Conservation (phyloP, 2,329 filamentous ascomycete genomes). For the Trichophaea hybrida region DNA sequence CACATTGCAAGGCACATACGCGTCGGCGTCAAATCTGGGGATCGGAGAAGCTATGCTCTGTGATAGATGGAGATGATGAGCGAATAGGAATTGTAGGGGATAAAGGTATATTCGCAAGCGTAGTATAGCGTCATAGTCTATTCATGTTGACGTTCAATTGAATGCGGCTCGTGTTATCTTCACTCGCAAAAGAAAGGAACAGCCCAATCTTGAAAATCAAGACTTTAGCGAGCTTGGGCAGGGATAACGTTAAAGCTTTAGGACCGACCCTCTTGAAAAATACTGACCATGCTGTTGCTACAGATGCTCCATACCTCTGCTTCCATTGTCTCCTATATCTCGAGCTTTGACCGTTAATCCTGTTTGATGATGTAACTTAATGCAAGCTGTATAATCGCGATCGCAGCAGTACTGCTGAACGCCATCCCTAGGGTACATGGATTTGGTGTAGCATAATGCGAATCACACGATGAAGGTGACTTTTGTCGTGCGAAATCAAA, state of each 20-base stretch:
- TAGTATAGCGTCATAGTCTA: background rate
- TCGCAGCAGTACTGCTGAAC: no score
- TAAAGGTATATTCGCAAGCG: background rate
- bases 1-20: no score
- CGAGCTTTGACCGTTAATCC: background rate
- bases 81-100: background rate
- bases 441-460: no score
- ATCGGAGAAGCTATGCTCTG: no score
- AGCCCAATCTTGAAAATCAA: no score
- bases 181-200: no score
- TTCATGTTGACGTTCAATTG: background rate
- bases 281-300: background rate
- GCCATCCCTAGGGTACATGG: no score
- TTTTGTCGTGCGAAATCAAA: no score
- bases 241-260: background rate
- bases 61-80: background rate
- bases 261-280: background rate
- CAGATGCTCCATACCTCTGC: background rate
- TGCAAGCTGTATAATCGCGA: background rate
- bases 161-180: no score
- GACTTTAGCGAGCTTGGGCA: background rate
- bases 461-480: no score
- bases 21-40: no score
- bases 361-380: background rate
- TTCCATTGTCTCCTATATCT: background rate